phyloP scores from a whole-genome alignment of 2,329 filamentous ascomycete genomes.

The Chaetothyriales sp. region DNA sequence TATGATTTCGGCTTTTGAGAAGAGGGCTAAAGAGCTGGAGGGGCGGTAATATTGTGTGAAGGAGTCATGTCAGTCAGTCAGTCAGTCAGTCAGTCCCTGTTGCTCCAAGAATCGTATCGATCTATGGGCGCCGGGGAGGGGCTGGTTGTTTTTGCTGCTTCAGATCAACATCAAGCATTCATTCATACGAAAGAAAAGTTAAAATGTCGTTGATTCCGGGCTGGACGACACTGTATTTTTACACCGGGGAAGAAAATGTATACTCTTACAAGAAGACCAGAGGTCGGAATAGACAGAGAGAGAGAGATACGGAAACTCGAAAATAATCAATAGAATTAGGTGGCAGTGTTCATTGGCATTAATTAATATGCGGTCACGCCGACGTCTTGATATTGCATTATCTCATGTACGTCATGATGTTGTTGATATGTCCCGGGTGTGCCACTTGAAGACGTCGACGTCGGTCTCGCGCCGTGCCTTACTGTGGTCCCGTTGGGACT shows the following conservation, averaged over 20 bases:
- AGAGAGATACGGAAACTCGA: neutral
- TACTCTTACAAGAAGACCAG: neutral
- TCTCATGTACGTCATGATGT: neutral
- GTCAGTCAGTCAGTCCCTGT: too few relatives aligned
- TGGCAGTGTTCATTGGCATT: too few relatives aligned
- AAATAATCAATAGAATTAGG: neutral
- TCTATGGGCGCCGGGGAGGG: too few relatives aligned
- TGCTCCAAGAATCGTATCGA: too few relatives aligned
- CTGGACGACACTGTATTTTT: neutral
- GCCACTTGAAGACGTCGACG: neutral
- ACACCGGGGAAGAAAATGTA: neutral
- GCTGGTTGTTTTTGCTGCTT: too few relatives aligned
- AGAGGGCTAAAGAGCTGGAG: slow-evolving; percentile 48
- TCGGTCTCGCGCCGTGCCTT: neutral
- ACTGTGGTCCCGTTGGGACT: neutral
- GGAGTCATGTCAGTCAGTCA: too few relatives aligned
- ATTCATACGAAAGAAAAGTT: too few relatives aligned
- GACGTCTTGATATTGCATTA: too few relatives aligned
- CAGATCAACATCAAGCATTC: too few relatives aligned
- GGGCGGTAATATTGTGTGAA: neutral
- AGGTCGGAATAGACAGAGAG: neutral
- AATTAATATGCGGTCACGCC: too few relatives aligned
- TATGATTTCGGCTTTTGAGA: slow-evolving; percentile 91
- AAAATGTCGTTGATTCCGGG: neutral
- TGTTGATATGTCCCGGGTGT: neutral